Conservation (phyloP, 2,329 filamentous ascomycete genomes). For the Aspergillus sp. region DNA sequence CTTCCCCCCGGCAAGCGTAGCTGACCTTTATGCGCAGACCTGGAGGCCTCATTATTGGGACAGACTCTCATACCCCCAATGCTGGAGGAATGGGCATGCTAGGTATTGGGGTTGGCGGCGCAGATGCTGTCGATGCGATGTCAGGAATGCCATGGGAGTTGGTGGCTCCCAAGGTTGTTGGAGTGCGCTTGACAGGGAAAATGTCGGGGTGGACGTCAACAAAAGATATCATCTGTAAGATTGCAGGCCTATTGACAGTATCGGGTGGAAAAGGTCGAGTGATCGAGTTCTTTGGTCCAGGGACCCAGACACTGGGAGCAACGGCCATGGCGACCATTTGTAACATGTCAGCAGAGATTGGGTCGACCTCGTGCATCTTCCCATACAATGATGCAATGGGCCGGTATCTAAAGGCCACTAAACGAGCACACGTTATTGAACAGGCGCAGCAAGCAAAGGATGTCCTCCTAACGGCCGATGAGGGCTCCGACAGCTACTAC, state of each 20-base stretch:
- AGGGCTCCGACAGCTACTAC: slow-evolving; percentile 74
- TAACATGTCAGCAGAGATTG: slow-evolving; percentile 63
- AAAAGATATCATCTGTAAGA: slow-evolving; percentile 94
- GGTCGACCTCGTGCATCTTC: slow-evolving; percentile 83
- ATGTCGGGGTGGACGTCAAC: slow-evolving; percentile 85
- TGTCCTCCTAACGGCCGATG: slow-evolving; percentile 72
- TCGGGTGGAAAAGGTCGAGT: slow-evolving; percentile 93
- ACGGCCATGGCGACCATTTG: slow-evolving; percentile 83
- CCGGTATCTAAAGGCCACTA: slow-evolving; percentile 86
- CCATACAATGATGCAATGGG: slow-evolving; percentile 96
- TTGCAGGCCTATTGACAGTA: slow-evolving; percentile 90
- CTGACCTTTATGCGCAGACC: slow-evolving; percentile 47
- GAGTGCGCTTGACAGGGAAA: slow-evolving; percentile 21
- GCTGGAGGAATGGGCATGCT: slow-evolving; percentile 90
- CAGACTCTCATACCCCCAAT: slow-evolving; percentile 94
- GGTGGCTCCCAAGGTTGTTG: slow-evolving; percentile 71
- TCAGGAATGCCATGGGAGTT: slow-evolving; percentile 92
- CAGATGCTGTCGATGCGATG: slow-evolving; percentile 97
- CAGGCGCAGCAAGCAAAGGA: slow-evolving; percentile 7
- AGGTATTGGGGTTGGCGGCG: slow-evolving; percentile 91
- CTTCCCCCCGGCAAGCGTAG: not conserved
- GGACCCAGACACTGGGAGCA: slow-evolving; percentile 67
- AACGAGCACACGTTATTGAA: slow-evolving; percentile 81
- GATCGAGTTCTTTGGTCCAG: slow-evolving; percentile 55
- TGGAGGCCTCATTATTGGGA: slow-evolving; percentile 90